Evolutionary conservation across 768 basidiomycete species (phyloP), one percentile per base, ranked within the genome.

Genomic region (Artomyces pyxidatus): DNA sequence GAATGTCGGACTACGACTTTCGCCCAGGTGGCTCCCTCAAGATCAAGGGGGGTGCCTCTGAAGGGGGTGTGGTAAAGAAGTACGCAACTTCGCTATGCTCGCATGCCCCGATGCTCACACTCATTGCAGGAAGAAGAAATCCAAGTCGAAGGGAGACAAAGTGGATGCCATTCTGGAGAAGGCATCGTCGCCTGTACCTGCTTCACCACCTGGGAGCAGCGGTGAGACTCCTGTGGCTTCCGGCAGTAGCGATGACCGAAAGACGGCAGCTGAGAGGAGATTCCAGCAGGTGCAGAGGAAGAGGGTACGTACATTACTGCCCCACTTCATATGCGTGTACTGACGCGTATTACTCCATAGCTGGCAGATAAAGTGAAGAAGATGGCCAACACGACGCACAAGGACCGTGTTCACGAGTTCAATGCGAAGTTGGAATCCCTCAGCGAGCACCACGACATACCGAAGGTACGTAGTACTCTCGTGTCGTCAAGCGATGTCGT

Each of bases 381-480:
- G 66, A 60, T 88, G 59, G 91, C 92, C 0, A 71, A 71, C 59
- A 89, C 87, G 70, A 90, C 88, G 6, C 92, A 96, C 68, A 96
- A 96, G 68, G 92, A 96, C 52, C 83, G 92, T 37, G 92, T 96
- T 30, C 81, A 78, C 55, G 90, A 93, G 60, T 90, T 94, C 60
- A 96, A 96, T 61, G 59, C 76, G 22, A 87, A 93, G 62, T 72
- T 96, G 8, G 92, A 94, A 67, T 70, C 78, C 50, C 75, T 93
- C 49, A 88, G 86, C 65, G 91, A 94, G 70, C 92, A 93, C 74
- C 88, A 95, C 65, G 91, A 94, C 64, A 92, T 93, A 60, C 91
- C 91, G 35, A 93, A 94, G 77, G 89, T 83, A 63, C 2, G 32
- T 12, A 21, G 51, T 14, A 68, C 59, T 21, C 42, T 41, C 48